A percentile compares a stretch with the other conserved stretches of the same genome.
Evolutionary conservation across 2,329 filamentous ascomycete species (phyloP).

Genomic region (Neoascochyta sp.): DNA sequence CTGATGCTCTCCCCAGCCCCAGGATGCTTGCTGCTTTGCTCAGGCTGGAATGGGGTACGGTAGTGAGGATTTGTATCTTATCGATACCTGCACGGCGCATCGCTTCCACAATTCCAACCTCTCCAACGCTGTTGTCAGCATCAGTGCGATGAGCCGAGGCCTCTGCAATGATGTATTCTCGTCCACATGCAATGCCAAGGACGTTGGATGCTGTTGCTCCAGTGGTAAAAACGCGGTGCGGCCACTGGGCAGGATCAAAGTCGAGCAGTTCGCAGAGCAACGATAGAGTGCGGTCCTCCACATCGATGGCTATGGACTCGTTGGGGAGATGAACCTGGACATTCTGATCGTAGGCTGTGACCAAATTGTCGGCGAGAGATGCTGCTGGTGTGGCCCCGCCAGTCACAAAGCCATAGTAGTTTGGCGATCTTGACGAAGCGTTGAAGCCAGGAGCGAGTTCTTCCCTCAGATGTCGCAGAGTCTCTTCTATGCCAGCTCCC

Average conservation of each 20-base stretch:
- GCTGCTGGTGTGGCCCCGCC: constrained; percentile 77
- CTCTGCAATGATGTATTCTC: constrained; percentile 60
- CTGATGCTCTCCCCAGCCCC: constrained; percentile 67
- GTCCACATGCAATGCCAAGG: constrained; percentile 63
- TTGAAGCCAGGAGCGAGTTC: constrained; percentile 59
- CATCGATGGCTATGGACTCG: constrained; percentile 69
- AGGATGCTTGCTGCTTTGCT: constrained; percentile 78
- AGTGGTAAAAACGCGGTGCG: constrained; percentile 76
- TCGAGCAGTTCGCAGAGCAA: constrained; percentile 66
- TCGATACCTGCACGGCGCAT: constrained; percentile 61
- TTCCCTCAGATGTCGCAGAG: constrained; percentile 43
- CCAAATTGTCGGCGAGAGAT: constrained; percentile 78
- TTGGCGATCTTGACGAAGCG: constrained; percentile 52
- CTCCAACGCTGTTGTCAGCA: constrained; percentile 52
- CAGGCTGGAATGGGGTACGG: constrained; percentile 78
- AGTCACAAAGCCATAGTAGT: constrained; percentile 81
- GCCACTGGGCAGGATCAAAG: constrained; percentile 57
- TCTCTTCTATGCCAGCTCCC: constrained; percentile 45
- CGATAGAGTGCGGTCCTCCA: constrained; percentile 69
- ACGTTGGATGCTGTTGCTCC: constrained; percentile 66
- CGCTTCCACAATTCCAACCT: constrained; percentile 65
- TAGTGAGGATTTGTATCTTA: constrained; percentile 73
- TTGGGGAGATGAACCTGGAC: constrained; percentile 74
- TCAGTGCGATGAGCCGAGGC: constrained; percentile 41
- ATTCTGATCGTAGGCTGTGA: constrained; percentile 77